phyloP scores from a whole-genome alignment of 768 basidiomycete genomes.

The Clathrus columnatus region DNA sequence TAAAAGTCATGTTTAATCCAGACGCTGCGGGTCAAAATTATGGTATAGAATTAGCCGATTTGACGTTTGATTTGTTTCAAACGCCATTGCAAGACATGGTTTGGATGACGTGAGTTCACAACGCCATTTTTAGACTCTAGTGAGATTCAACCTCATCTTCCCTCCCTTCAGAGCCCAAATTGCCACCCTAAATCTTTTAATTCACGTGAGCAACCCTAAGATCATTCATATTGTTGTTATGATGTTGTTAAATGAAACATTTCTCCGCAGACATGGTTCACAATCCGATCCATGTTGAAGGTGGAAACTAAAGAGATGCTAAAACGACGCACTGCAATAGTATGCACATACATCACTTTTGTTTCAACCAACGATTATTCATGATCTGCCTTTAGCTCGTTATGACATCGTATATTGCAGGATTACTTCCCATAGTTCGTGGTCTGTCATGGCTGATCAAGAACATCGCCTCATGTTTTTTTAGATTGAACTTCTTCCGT shows the following conservation, averaged over 20 bases:
- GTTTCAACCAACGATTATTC: not conserved
- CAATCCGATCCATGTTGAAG: not conserved
- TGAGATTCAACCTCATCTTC: not conserved
- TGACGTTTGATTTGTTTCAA: not conserved
- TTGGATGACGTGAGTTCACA: not conserved
- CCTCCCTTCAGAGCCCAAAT: not conserved
- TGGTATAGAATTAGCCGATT: not conserved
- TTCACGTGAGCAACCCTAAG: no score
- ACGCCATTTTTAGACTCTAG: not conserved
- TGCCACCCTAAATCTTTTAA: not conserved
- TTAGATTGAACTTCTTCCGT: not conserved
- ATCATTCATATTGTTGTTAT: no score
- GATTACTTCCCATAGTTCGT: not conserved
- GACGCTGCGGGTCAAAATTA: not conserved
- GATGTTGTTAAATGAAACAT: not conserved
- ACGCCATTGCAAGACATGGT: not conserved
- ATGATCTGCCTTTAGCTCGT: not conserved
- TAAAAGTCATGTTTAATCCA: not conserved
- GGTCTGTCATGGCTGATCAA: not conserved
- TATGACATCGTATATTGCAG: not conserved
- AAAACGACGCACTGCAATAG: not conserved
- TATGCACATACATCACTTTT: not conserved
- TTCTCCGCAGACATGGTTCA: not conserved
- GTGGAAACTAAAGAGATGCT: not conserved
- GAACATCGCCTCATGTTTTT: not conserved